A percentile compares a stretch with the other conserved stretches of the same genome.
These are phyloP conservation scores for Sporothrix schenckii DNA, from an alignment of 2,329 filamentous ascomycete species.

Conservation along the genomic window DNA sequence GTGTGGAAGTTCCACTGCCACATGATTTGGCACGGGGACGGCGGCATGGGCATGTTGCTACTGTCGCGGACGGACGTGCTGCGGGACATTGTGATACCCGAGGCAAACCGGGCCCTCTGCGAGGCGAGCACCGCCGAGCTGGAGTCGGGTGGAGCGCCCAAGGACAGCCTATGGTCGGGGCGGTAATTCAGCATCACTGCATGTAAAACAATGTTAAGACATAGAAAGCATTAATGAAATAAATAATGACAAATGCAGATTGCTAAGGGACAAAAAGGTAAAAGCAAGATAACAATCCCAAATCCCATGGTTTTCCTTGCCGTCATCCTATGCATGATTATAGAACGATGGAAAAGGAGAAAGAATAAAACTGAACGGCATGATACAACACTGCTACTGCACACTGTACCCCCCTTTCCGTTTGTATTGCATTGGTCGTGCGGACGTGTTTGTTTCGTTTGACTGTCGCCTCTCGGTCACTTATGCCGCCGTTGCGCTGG, in stretches of 20 bases:
- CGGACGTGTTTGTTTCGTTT: neutral
- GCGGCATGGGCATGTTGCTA: conserved; percentile 48
- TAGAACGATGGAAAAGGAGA: neutral
- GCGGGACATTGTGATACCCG: conserved; percentile 48
- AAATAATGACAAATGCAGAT: conserved; percentile 8
- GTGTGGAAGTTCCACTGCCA: conserved; percentile 49
- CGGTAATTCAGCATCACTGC: neutral
- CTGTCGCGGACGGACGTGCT: conserved; percentile 54
- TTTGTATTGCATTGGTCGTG: neutral
- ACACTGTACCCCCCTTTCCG: conserved; percentile 4
- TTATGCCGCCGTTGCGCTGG: conserved; percentile 24
- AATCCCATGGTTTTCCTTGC: neutral
- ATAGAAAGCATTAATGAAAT: neutral
- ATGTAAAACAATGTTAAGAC: neutral
- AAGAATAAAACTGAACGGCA: conserved; percentile 8
- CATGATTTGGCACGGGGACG: conserved; percentile 47
- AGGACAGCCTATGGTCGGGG: conserved; percentile 44
- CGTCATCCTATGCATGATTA: neutral
- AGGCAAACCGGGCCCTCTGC: conserved; percentile 52
- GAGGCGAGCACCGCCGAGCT: conserved; percentile 48
- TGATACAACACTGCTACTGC: conserved; percentile 17
- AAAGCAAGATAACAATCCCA: neutral
- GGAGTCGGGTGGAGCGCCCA: conserved; percentile 53
- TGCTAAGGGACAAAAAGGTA: neutral
- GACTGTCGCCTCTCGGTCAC: neutral